Evolutionary conservation across 2,329 filamentous ascomycete species (phyloP), one percentile per base, ranked within the genome.

Genomic region (Colletotrichum incanum): DNA sequence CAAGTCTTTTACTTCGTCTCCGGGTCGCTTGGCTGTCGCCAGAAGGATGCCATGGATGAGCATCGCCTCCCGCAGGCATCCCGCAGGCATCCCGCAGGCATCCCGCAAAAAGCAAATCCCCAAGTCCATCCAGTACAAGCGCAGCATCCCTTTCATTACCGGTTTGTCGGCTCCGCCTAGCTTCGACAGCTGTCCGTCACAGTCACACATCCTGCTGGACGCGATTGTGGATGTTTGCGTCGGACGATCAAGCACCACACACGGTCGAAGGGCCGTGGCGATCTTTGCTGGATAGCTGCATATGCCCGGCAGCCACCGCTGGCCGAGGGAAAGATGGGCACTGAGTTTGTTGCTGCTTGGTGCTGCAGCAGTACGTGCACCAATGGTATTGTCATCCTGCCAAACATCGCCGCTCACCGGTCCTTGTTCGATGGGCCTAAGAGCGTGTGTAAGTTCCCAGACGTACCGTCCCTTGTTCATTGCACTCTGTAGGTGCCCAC

Each of bases 271-370:
- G 28, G 6, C 34, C 12, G 23, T 41, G 56, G 34, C 43, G 54
- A 71, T 67, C 55, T 39, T 55, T 71, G 56, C 49, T 56, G 63
- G 56, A 49, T 67, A 55, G 49, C 39, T 62, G 50, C 50, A 63
- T 45, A 34, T 47, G 28, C 18, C 58, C 49, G 34, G 41, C 9
- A 50, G 37, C 65, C 52, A 50, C 28, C 18, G 26, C 43, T 39
- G 26, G 52, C 31, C 20, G 26, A 31, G 50, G 65, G 52, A 47
- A 63, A 45, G 65, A 58, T 59, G 43, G 41, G 39, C 65, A 43
- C 39, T 16, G 56, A 31, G 39, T 56, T 41, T 41, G 39, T 39
- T 23, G 45, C n/a, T 23, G 45, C 45, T 63, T 45, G 67, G 64
- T 56, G 60, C 37, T 41, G 63, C 43, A 43, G 49, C 49, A 71